A percentile compares a stretch with the other conserved stretches of the same genome.
Conservation (phyloP, 495 filamentous ascomycete genomes). For the Daldinia loculata region DNA sequence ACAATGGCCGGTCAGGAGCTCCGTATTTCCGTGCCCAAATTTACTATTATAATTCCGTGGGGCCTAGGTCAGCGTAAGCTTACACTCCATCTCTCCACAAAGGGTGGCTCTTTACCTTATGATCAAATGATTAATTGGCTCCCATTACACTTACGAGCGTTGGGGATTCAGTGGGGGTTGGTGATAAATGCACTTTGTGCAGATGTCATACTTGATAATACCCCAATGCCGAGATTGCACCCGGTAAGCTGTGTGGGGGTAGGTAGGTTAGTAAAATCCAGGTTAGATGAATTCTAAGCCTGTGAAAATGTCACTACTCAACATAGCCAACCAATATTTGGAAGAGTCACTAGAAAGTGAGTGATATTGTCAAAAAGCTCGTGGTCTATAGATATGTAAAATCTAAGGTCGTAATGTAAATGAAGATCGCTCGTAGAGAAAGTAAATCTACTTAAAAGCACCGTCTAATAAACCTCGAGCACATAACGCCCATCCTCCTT, state of each 20-base stretch:
- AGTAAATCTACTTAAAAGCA: slow-evolving; percentile 15
- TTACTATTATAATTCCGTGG: too few relatives aligned
- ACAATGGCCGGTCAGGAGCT: not conserved
- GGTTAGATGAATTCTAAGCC: not conserved
- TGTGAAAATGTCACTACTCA: not conserved
- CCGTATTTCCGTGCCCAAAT: not conserved
- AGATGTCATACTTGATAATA: not conserved
- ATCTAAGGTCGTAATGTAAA: not conserved
- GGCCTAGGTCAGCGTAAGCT: not conserved
- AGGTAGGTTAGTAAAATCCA: not conserved
- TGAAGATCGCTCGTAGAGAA: not conserved
- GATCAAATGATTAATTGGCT: not conserved
- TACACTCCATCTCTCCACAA: not conserved
- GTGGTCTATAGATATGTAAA: slow-evolving; percentile 19
- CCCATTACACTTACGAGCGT: not conserved
- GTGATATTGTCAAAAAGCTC: not conserved
- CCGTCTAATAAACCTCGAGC: slow-evolving; percentile 85
- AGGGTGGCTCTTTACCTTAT: not conserved
- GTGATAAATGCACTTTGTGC: too few relatives aligned
- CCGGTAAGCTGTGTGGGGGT: not conserved
- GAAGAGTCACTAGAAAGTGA: not conserved
- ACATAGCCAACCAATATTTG: not conserved
- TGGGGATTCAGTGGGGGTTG: not conserved
- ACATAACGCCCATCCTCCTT: slow-evolving; percentile 97
- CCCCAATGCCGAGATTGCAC: not conserved